phyloP scores from a whole-genome alignment of 2,329 filamentous ascomycete genomes.

The Fusarium azukiicola region DNA sequence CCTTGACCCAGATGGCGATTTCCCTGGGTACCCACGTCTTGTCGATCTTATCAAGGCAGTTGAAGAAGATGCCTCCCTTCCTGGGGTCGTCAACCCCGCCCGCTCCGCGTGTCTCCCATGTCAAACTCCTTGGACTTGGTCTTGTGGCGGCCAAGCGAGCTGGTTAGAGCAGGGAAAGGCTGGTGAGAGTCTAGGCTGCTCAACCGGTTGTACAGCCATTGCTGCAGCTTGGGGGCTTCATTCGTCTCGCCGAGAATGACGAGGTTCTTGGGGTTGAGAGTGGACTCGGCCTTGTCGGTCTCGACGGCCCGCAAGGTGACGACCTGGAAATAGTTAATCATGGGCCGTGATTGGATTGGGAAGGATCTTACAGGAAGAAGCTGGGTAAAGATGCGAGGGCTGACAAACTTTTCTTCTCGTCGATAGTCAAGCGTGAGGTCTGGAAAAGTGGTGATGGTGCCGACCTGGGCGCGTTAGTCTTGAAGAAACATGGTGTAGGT shows the following conservation, averaged over 20 bases:
- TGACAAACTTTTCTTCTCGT: neutral
- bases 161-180: neutral
- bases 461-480: neutral
- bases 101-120: neutral
- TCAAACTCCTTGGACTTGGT: conserved; percentile 3
- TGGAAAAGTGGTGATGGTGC: neutral
- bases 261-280: neutral
- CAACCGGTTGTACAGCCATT: neutral
- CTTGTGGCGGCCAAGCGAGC: neutral
- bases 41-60: neutral
- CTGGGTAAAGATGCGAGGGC: neutral
- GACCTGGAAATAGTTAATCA: neutral
- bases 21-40: neutral
- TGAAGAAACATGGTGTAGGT: neutral
- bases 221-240: neutral
- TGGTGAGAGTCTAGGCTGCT: neutral
- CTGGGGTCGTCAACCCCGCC: neutral
- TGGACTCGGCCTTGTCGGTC: neutral
- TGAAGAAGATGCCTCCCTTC: neutral
- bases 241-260: neutral
- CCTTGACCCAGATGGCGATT: neutral
- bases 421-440: neutral
- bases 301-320: neutral
- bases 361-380: neutral
- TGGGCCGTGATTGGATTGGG: no score